Percentiles rank a stretch among this genome's conserved stretches.
Conservation (phyloP, 306 rosid species). For the Gynostemma pentaphyllum region DNA sequence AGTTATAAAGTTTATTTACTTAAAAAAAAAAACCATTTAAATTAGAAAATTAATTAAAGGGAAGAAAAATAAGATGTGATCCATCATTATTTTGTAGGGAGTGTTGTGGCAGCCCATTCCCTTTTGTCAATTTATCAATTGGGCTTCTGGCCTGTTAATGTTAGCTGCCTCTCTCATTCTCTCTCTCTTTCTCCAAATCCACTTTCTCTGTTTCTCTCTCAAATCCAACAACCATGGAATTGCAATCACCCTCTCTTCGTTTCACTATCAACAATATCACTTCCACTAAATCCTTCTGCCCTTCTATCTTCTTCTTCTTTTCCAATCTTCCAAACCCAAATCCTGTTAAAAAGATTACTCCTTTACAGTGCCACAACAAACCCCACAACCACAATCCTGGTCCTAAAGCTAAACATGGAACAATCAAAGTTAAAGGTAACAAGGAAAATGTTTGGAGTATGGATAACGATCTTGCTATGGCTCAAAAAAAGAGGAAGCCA, state of each 20-base stretch:
- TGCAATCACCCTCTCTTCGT: slow-evolving; percentile 38
- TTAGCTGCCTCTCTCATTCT: not conserved
- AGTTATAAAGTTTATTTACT: too few relatives aligned
- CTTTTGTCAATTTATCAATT: too few relatives aligned
- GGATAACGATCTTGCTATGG: slow-evolving; percentile 46
- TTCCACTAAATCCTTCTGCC: slow-evolving; percentile 22
- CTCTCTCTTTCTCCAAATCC: not conserved
- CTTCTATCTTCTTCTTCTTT: slow-evolving; percentile 22
- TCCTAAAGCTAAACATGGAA: slow-evolving; percentile 14
- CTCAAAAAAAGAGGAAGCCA: slow-evolving; percentile 30
- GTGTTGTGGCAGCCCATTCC: too few relatives aligned
- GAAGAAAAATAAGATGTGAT: too few relatives aligned
- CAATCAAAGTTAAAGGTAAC: slow-evolving; percentile 34
- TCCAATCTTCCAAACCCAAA: slow-evolving; percentile 22
- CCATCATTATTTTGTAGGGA: too few relatives aligned
- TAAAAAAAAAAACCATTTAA: too few relatives aligned
- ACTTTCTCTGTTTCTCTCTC: not conserved
- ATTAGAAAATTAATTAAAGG: too few relatives aligned
- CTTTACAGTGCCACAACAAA: slow-evolving; percentile 27
- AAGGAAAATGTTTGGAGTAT: slow-evolving; percentile 84
- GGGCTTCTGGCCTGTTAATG: too few relatives aligned
- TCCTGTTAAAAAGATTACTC: slow-evolving; percentile 15
- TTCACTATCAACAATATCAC: not conserved
- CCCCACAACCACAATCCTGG: slow-evolving; percentile 1
- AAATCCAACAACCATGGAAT: slow-evolving; percentile 22